phyloP scores from a whole-genome alignment of 139 green algal species.

The Cymbomonas tetramitiformis region DNA sequence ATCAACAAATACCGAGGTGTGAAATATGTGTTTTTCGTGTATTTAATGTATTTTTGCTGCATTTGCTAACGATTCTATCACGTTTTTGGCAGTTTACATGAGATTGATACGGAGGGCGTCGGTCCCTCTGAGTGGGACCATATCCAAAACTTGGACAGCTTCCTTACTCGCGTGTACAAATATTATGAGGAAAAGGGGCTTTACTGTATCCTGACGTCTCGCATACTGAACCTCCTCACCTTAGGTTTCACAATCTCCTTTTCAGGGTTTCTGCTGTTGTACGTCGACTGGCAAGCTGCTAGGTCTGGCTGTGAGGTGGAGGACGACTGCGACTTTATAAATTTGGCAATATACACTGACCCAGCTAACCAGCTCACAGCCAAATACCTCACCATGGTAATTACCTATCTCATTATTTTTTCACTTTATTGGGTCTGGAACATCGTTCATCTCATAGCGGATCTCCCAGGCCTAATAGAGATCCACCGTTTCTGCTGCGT shows the following conservation, averaged over 20 bases:
- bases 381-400: neutral
- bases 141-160: constrained; percentile 4
- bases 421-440: constrained; percentile 13
- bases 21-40: no score
- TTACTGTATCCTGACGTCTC: neutral
- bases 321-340: constrained; percentile 36
- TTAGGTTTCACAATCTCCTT: constrained; percentile 82
- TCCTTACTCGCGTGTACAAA: neutral
- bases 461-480: constrained; percentile 6
- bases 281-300: constrained; percentile 62
- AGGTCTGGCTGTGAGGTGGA: neutral
- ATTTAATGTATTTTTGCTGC: no score
- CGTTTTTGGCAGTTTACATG: no score
- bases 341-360: constrained; percentile 28
- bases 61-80: no score
- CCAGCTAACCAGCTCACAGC: constrained; percentile 7
- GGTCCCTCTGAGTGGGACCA: no score
- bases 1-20: no score
- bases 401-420: constrained; percentile 10
- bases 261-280: constrained; percentile 68
- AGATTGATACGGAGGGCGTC: no score
- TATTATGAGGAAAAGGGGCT: constrained; percentile 8
- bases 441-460: neutral
- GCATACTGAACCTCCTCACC: constrained; percentile 60
- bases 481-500: constrained; percentile 10